phyloP scores from a whole-genome alignment of 139 green algal species.

The Volvox reticuliferus region DNA sequence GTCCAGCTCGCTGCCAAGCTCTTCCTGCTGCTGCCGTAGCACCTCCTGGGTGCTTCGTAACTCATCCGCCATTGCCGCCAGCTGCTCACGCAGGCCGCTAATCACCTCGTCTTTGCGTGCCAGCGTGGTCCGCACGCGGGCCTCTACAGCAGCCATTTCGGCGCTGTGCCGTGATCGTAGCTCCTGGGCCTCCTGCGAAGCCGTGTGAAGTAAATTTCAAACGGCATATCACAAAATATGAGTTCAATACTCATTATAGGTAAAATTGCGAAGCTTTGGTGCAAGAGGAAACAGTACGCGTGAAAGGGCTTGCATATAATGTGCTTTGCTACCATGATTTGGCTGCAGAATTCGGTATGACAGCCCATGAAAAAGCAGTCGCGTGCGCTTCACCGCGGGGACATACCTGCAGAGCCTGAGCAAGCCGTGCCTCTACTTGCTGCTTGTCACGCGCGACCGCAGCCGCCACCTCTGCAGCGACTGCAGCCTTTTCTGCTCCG shows the following conservation, averaged over 20 bases:
- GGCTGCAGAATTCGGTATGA: too few relatives aligned
- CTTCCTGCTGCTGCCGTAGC: conserved; percentile 61
- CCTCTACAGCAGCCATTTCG: conserved; percentile 56
- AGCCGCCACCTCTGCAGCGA: conserved; percentile 35
- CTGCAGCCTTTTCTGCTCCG: conserved; percentile 22
- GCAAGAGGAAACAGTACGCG: too few relatives aligned
- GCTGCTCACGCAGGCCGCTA: conserved; percentile 54
- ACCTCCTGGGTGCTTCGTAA: conserved; percentile 65
- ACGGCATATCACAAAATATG: too few relatives aligned
- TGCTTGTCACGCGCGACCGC: conserved; percentile 3
- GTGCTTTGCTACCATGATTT: too few relatives aligned
- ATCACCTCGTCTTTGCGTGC: conserved; percentile 70
- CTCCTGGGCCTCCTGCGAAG: conserved; percentile 29
- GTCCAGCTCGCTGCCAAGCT: conserved; percentile 49
- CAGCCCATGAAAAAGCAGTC: too few relatives aligned
- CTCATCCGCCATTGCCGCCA: conserved; percentile 51
- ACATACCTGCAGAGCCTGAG: conserved; percentile 30
- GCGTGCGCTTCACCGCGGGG: too few relatives aligned
- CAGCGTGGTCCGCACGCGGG: conserved; percentile 53
- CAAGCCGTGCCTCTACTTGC: conserved; percentile 39
- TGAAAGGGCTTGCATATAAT: too few relatives aligned
- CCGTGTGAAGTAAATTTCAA: too few relatives aligned
- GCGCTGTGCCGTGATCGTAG: conserved; percentile 12
- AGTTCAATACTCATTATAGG: too few relatives aligned
- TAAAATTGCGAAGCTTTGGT: too few relatives aligned